Base-by-base conservation (phyloP, 2,329 filamentous ascomycete species). In the Penicillium hesseltinei region DNA sequence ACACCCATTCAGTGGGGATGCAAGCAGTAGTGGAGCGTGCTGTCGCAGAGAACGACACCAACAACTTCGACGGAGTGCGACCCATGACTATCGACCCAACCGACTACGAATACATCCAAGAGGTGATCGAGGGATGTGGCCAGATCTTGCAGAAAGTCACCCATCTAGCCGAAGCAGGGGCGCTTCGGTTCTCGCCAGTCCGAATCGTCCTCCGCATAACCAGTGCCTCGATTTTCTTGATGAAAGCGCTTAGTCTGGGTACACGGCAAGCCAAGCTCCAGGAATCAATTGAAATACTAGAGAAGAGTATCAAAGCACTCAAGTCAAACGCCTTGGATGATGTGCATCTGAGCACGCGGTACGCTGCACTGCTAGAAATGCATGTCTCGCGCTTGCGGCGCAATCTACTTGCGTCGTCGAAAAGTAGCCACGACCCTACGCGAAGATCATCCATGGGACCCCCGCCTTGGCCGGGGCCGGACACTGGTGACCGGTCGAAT, bases 1-100 rank as follows among this genome's bases (percentile, higher is more conserved):
- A 75, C 68, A 76, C 70, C 31, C 75, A 73, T 57, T 74, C 71
- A 53, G 75, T 84, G 6, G 81, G 81, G 3, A 81, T 84, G 69
- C 82, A 84, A 66, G 82, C 82, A 2, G 78, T 84, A 3, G 81
- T 84, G 3, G 82, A 84, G 57, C 78, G 81, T n/a, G 78, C 77
- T 1, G 70, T 81, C 5, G 70, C 72, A 36, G 71, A 75, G 46
- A 64, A 65, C 27, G 69, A 71, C 38, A 61, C 69, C 6, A 70
- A 71, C 40, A 59, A 67, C 52, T 62, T 66, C 51, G 64, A 73
- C 45, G 39, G 78, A 69, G 69, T 78, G 38, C 65, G 78, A 11
- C 69, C 76, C 13, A 72, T 80, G 62, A 73, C 75, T 47, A 74
- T 81, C 23, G 78, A 81, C 54, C 73, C 78, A 1, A 75, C 76